Conservation (phyloP, 2,329 filamentous ascomycete genomes). For the Diaporthe vexans region DNA sequence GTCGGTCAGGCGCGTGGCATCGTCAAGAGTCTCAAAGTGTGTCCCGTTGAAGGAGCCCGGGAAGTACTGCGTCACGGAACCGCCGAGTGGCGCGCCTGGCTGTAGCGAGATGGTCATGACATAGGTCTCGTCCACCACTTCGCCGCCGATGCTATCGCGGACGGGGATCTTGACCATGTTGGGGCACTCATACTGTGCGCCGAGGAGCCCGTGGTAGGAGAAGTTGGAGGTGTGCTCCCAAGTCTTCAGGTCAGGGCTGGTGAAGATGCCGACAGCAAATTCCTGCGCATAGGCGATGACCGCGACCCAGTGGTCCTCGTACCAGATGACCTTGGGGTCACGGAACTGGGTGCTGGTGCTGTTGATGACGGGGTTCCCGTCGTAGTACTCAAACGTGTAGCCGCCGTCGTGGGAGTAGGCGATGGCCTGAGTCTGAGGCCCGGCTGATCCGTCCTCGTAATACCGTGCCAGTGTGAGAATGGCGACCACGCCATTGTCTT, state of each 20-base stretch:
- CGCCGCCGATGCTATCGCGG: slow-evolving; percentile 43
- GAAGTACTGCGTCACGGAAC: slow-evolving; percentile 69
- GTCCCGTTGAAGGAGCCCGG: slow-evolving; percentile 75
- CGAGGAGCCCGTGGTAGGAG: slow-evolving; percentile 64
- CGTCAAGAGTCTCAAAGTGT: slow-evolving; percentile 65
- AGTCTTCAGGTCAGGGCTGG: slow-evolving; percentile 68
- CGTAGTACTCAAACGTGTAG: slow-evolving; percentile 72
- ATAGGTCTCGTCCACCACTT: slow-evolving; percentile 55
- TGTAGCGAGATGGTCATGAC: slow-evolving; percentile 68
- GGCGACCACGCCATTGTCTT: slow-evolving; percentile 65
- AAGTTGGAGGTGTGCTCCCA: slow-evolving; percentile 74
- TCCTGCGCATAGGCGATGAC: slow-evolving; percentile 67
- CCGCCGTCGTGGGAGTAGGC: slow-evolving; percentile 74
- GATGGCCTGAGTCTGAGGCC: slow-evolving; percentile 69
- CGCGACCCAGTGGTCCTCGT: slow-evolving; percentile 70
- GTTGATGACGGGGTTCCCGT: slow-evolving; percentile 71
- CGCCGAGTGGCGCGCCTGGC: slow-evolving; percentile 69
- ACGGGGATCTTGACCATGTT: slow-evolving; percentile 71
- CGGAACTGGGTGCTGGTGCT: slow-evolving; percentile 70
- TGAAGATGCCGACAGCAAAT: slow-evolving; percentile 72
- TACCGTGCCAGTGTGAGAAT: slow-evolving; percentile 61
- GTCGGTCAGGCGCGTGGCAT: slow-evolving; percentile 57
- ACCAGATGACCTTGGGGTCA: slow-evolving; percentile 75
- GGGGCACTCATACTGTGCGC: slow-evolving; percentile 73
- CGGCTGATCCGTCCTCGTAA: slow-evolving; percentile 53